Base-by-base conservation (phyloP, 306 rosid genomes). In the Cicer bijugum region DNA sequence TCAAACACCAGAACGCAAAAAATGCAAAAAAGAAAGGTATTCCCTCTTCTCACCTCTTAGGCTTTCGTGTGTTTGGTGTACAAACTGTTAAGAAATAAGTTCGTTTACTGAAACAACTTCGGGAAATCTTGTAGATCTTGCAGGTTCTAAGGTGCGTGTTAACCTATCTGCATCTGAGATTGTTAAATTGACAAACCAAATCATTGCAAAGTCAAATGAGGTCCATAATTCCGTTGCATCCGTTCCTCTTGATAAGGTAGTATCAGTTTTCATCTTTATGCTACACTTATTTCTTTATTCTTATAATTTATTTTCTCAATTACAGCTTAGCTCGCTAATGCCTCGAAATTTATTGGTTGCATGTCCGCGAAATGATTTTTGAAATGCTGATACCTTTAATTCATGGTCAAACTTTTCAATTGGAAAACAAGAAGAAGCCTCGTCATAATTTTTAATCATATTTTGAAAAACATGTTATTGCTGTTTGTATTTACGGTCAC, bases 201-300 rank as follows among this genome's bases (percentile, higher is more conserved):
- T 89, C 68, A 84, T 91, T 72, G 81, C 85, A 3, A 88, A 76
- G 86, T 94, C 99, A 35, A 89, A 88, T 38, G 75, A 86, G 82
- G 95, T 91, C 72, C 86, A 94, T 40, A 89, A 89, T 74, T 86
- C 86, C 7, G 88, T 94, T 73, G 99, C 96, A 1, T 84, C 95
- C 1, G 85, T 94, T 69, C 90, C 96, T 7, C 91, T 90, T 9
- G 89, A 88, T 38, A 94, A 91, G 97, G 98, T 94, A 66, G 38
- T 57, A 48, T 69, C 43, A 39, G 44, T 76, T 82, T 16, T 2
- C 23, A 17, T 57, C 17, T 7, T 14, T 47, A 8, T 75, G 46
- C 40, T 45, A 4, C 33, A 15, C 7, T 4, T 48, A 28, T 75
- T 23, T 80, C 42, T 6, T 39, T 37, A 12, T 57, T 59, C 6